Conservation (phyloP, 495 filamentous ascomycete species). For the Hypoxylon rickii region DNA sequence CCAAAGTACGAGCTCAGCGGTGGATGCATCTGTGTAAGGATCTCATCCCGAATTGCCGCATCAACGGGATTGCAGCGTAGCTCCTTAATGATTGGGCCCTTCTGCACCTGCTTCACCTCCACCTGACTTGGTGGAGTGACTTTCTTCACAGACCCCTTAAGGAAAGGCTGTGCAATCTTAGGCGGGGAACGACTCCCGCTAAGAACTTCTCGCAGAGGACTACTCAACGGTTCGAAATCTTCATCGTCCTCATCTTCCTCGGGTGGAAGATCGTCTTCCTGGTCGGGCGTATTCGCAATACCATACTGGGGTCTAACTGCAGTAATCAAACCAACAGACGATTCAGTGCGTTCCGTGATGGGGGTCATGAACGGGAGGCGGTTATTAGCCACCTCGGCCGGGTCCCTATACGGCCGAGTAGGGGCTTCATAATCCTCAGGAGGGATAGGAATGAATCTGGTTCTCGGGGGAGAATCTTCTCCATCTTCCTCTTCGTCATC, state of each 20-base stretch:
- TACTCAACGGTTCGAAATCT: conserved; percentile 64
- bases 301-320: conserved; percentile 57
- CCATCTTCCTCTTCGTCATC: conserved; percentile 38
- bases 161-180: conserved; percentile 54
- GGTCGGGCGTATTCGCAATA: conserved; percentile 71
- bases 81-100: conserved; percentile 77
- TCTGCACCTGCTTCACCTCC: conserved; percentile 38
- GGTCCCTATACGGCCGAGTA: conserved; percentile 74
- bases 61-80: conserved; percentile 86
- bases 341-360: conserved; percentile 93
- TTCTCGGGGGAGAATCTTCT: conserved; percentile 43
- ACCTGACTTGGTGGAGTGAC: conserved; percentile 23
- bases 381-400: conserved; percentile 76
- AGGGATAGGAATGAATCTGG: conserved; percentile 67
- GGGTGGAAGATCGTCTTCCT: conserved; percentile 41
- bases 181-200: conserved; percentile 43
- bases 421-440: conserved; percentile 84
- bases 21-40: conserved; percentile 72
- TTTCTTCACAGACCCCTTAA: conserved; percentile 43
- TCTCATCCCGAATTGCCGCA: conserved; percentile 69
- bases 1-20: conserved; percentile 74
- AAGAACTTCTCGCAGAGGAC: conserved; percentile 67
- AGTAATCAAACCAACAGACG: conserved; percentile 70
- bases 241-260: conserved; percentile 47
- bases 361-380: conserved; percentile 97